These are phyloP conservation scores for Paramecium sonneborni DNA, from an alignment of 73 alveolate species.

Conservation along the genomic window DNA sequence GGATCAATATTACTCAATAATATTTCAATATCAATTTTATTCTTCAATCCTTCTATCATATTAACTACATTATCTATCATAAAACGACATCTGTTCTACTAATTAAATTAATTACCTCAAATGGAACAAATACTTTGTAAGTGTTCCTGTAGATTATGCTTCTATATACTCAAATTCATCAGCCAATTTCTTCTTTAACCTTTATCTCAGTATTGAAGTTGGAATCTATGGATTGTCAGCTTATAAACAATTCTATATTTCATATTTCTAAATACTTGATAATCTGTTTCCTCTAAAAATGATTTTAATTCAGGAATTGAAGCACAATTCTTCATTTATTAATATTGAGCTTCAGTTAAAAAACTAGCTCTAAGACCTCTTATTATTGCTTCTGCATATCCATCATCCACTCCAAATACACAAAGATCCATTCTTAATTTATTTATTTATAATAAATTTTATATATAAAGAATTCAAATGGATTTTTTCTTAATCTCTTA, in stretches of 20 bases:
- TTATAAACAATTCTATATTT: neutral
- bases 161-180: constrained; percentile 91
- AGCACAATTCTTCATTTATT: constrained; percentile 85
- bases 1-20: constrained; percentile 92
- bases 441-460: too few species aligned
- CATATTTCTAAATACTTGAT: neutral
- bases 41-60: constrained; percentile 95
- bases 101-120: neutral
- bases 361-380: constrained; percentile 92
- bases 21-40: constrained; percentile 74
- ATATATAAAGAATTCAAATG: too few species aligned
- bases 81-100: constrained; percentile 68
- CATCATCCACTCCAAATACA: constrained; percentile 92
- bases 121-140: constrained; percentile 78
- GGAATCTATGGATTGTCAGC: constrained; percentile 26
- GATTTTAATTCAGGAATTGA: constrained; percentile 56
- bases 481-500: too few species aligned
- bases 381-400: constrained; percentile 94
- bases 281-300: constrained; percentile 60
- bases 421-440: constrained; percentile 88
- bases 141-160: constrained; percentile 87
- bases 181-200: constrained; percentile 92
- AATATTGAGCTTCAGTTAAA: constrained; percentile 88
- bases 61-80: constrained; percentile 97
- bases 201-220: constrained; percentile 68